Conservation (phyloP, 1,139 yeast genomes). For the Kodamaea arcana region DNA sequence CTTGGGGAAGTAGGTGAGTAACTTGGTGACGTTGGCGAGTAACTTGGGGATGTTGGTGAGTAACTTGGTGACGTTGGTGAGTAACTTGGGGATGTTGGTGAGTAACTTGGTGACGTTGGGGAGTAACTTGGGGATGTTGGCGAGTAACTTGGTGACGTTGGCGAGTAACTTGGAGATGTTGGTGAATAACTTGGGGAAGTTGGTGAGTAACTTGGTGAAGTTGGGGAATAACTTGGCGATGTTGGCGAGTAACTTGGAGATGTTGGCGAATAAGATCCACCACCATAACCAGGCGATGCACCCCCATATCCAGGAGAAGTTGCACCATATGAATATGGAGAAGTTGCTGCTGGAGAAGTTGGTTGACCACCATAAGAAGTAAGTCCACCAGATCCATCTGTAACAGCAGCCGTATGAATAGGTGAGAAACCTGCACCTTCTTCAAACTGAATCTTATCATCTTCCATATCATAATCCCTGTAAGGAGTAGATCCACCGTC, state of each 20-base stretch:
- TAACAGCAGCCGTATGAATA: constrained; percentile 78
- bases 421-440: constrained; percentile 94
- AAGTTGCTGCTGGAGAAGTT: constrained; percentile 49
- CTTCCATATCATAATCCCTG: constrained; percentile 75
- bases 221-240: constrained; percentile 59
- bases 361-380: constrained; percentile 84
- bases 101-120: constrained; percentile 47
- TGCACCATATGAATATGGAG: constrained; percentile 47
- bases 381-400: constrained; percentile 84
- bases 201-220: constrained; percentile 56
- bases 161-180: constrained; percentile 58
- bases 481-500: constrained; percentile 97
- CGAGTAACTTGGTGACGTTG: constrained; percentile 52
- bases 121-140: constrained; percentile 55
- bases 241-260: constrained; percentile 50
- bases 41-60: constrained; percentile 71
- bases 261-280: constrained; percentile 41
- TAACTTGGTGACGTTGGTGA: constrained; percentile 52
- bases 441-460: constrained; percentile 69
- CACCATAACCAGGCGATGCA: constrained; percentile 59
- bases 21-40: constrained; percentile 68
- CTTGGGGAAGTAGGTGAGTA: constrained; percentile 74
- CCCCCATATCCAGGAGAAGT: constrained; percentile 53
- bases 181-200: constrained; percentile 59
- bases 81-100: constrained; percentile 44